phyloP scores from a whole-genome alignment of 2,329 filamentous ascomycete genomes.

The Lachnellula arida region DNA sequence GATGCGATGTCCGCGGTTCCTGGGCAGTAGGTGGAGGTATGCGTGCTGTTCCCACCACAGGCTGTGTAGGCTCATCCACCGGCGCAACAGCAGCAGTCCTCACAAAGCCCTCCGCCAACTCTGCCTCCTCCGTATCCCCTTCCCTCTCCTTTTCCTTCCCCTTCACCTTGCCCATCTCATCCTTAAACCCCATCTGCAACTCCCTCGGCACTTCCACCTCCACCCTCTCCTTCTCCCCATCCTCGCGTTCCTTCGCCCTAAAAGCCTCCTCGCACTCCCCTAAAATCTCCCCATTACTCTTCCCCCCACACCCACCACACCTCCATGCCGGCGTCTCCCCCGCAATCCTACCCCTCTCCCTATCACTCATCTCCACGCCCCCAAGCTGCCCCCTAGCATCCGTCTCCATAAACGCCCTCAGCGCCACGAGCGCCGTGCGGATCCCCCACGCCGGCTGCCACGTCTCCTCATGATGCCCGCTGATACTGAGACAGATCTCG shows the following conservation, averaged over 20 bases:
- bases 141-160: conserved; percentile 3
- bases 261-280: conserved; percentile 60
- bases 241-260: conserved; percentile 35
- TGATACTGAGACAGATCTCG: conserved; percentile 93
- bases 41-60: conserved; percentile 12
- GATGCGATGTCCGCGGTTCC: neutral
- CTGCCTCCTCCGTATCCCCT: conserved; percentile 39
- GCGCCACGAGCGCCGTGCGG: conserved; percentile 73
- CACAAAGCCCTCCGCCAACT: conserved; percentile 55
- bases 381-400: conserved; percentile 85
- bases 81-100: conserved; percentile 37
- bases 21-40: conserved; percentile 11
- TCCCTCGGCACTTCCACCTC: conserved; percentile 47
- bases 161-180: conserved; percentile 54
- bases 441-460: conserved; percentile 99
- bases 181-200: conserved; percentile 61
- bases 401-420: conserved; percentile 90
- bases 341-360: conserved; percentile 65
- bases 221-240: conserved; percentile 34
- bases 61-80: too few relatives aligned
- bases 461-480: conserved; percentile 93
- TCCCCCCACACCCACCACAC: conserved; percentile 66
- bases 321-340: conserved; percentile 59
- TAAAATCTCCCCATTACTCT: conserved; percentile 66
- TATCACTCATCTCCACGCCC: conserved; percentile 71